Conservation (phyloP, 2,329 filamentous ascomycete genomes). For the Sporothrix dimorphospora region DNA sequence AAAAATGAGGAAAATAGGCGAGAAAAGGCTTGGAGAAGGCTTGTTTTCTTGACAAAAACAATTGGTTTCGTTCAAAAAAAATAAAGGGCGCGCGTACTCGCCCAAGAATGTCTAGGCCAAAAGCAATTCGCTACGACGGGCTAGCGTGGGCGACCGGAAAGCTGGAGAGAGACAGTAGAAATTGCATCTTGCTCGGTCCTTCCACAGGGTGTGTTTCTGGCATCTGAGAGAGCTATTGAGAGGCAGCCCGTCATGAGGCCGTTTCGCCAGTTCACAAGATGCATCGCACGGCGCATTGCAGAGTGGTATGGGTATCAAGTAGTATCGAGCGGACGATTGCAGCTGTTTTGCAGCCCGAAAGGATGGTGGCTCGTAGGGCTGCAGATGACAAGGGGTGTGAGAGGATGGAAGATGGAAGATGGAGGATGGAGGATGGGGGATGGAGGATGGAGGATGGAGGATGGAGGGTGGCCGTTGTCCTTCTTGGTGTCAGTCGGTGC, state of each 20-base stretch:
- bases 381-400: slow-evolving; percentile 25
- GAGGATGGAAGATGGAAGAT: neutral
- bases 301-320: slow-evolving; percentile 3
- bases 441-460: slow-evolving; percentile 1
- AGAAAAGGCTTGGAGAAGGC: neutral
- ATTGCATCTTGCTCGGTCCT: neutral
- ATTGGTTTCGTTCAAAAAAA: too few relatives aligned
- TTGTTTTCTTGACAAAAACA: neutral
- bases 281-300: neutral
- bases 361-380: slow-evolving; percentile 22
- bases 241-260: neutral
- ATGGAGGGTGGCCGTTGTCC: neutral
- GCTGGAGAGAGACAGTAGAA: neutral
- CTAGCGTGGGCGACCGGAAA: neutral
- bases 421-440: too few relatives aligned
- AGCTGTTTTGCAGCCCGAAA: slow-evolving; percentile 1
- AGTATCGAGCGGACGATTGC: neutral
- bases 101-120: too few relatives aligned
- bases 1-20: neutral
- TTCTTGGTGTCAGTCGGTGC: neutral
- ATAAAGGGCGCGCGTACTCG: too few relatives aligned
- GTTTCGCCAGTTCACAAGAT: neutral
- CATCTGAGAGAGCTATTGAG: neutral
- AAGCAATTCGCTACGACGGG: neutral
- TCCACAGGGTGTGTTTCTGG: neutral